A percentile compares a stretch with the other conserved stretches of the same genome.
phyloP scores from a whole-genome alignment of 148 eudicot genomes.

The Cornus kousa region DNA sequence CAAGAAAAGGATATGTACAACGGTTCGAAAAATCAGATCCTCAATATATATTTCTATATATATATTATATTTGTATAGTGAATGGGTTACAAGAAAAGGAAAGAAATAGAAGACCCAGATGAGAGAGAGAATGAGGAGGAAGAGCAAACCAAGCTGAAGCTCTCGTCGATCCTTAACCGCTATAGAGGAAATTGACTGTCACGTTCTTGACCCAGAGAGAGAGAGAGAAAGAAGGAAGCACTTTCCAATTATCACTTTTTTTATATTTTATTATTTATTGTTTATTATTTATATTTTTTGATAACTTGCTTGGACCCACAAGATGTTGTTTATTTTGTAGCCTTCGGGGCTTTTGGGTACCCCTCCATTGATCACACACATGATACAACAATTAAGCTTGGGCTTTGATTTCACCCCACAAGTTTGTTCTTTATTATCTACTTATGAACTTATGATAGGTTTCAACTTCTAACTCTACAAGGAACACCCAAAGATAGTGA shows the following conservation, averaged over 20 bases:
- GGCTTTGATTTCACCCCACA: not conserved
- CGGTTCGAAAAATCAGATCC: slow-evolving; percentile 11
- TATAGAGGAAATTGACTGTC: slow-evolving; percentile 23
- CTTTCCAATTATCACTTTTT: slow-evolving; percentile 2
- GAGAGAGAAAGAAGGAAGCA: no score
- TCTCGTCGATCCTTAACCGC: slow-evolving; percentile 20
- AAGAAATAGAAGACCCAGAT: not conserved
- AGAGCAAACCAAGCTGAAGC: not conserved
- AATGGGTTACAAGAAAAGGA: not conserved
- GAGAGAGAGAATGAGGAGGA: not conserved
- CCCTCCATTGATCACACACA: not conserved
- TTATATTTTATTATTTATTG: slow-evolving; percentile 13
- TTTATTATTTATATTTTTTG: not conserved
- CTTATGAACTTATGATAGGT: not conserved
- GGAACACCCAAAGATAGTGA: no score
- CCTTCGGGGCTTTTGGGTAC: no score
- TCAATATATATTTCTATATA: no score
- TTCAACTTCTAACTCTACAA: no score
- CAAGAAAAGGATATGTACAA: not conserved
- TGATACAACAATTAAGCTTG: not conserved
- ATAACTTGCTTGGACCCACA: no score
- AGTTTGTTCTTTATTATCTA: not conserved
- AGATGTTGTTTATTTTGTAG: no score
- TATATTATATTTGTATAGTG: not conserved
- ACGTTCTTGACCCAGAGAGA: slow-evolving; percentile 28